phyloP scores from a whole-genome alignment of 371 early-diverging fungal species.

The Saksenaea oblongispora region DNA sequence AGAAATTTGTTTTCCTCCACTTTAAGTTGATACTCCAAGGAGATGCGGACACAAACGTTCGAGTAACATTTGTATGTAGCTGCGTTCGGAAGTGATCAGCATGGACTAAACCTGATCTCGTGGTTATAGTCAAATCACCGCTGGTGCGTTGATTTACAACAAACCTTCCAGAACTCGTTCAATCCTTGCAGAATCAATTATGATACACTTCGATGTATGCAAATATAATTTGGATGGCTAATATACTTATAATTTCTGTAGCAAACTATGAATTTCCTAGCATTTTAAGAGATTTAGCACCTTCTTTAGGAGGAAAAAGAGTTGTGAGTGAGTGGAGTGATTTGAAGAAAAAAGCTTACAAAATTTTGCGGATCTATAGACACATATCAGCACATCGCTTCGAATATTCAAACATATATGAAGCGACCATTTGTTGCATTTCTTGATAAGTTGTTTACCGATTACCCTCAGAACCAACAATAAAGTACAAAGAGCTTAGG shows the following conservation, averaged over 20 bases:
- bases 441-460: not conserved
- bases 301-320: not conserved
- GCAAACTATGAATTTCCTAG: not conserved
- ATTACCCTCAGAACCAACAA: not conserved
- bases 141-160: not conserved
- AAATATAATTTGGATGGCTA: not conserved
- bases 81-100: not conserved
- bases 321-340: not conserved
- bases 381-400: not conserved
- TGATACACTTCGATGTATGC: not conserved
- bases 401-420: not conserved
- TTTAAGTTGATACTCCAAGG: not conserved
- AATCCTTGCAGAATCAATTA: not conserved
- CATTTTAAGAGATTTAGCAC: not conserved
- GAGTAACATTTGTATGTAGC: not conserved
- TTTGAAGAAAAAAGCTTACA: not conserved
- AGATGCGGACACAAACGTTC: not conserved
- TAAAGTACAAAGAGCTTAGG: not conserved
- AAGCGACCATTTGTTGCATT: not conserved
- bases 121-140: not conserved
- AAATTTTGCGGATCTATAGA: not conserved
- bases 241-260: not conserved
- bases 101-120: not conserved
- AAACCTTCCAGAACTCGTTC: not conserved
- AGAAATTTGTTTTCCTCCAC: not conserved